These are phyloP conservation scores for Actinidia chinensis DNA, from an alignment of 179 eudicot species.

Conservation along the genomic window DNA sequence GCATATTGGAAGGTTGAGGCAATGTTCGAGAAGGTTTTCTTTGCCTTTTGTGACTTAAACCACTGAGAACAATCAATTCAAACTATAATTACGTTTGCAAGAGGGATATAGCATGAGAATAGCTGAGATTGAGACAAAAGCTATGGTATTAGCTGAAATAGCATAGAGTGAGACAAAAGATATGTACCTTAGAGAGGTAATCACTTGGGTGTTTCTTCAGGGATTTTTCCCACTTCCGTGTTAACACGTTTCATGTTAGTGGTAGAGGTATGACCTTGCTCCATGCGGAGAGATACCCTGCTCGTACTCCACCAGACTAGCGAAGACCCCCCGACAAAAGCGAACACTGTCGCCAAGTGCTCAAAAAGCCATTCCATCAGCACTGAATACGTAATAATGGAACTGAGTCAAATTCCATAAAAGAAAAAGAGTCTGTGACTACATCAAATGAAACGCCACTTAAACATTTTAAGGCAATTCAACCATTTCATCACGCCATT, in stretches of 20 bases:
- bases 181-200: slow-evolving; percentile 73
- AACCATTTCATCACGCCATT: background rate
- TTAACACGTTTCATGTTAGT: slow-evolving; percentile 65
- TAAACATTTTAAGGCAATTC: background rate
- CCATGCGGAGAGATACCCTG: slow-evolving; percentile 91
- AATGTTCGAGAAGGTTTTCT: slow-evolving; percentile 58
- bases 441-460: background rate
- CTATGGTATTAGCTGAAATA: too few species aligned
- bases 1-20: slow-evolving; percentile 46
- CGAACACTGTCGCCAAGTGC: too few species aligned
- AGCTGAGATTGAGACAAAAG: background rate
- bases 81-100: slow-evolving; percentile 3
- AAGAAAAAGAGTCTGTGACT: background rate
- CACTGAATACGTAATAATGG: slow-evolving; percentile 48
- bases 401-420: background rate
- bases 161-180: too few species aligned
- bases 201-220: slow-evolving; percentile 64
- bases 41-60: slow-evolving; percentile 70
- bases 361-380: slow-evolving; percentile 97
- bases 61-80: slow-evolving; percentile 53
- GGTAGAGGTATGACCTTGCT: slow-evolving; percentile 75
- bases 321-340: too few species aligned
- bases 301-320: too few species aligned
- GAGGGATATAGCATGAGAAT: background rate
- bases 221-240: slow-evolving; percentile 92